These are phyloP conservation scores for Lentithecium fluviatile DNA, from an alignment of 495 filamentous ascomycete species.

Conservation along the genomic window DNA sequence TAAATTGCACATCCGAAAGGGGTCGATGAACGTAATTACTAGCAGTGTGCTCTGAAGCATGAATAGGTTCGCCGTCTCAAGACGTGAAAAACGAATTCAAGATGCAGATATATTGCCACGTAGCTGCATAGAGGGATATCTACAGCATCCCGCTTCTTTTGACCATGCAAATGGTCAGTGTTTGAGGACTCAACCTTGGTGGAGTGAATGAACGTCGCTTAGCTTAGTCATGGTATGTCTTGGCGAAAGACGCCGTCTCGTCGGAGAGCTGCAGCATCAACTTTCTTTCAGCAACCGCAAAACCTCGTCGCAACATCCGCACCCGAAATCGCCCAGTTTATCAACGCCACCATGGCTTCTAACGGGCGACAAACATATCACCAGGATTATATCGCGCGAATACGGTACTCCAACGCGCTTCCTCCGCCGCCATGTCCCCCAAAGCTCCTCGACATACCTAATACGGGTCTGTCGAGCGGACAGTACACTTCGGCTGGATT, in stretches of 20 bases:
- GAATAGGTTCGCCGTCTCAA: too few species aligned
- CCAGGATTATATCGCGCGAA: slow-evolving; percentile 94
- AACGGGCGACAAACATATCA: slow-evolving; percentile 51
- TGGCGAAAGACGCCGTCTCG: slow-evolving; percentile 1
- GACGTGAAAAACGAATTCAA: too few species aligned
- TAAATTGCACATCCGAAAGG: too few species aligned
- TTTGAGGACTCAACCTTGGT: too few species aligned
- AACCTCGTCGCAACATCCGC: background rate
- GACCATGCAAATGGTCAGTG: too few species aligned
- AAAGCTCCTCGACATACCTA: slow-evolving; percentile 94
- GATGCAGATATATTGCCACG: too few species aligned
- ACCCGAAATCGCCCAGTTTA: background rate
- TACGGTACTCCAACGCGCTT: slow-evolving; percentile 90
- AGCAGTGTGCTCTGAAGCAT: too few species aligned
- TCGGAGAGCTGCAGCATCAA: slow-evolving; percentile 2
- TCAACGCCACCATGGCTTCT: slow-evolving; percentile 16
- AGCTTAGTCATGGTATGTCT: background rate
- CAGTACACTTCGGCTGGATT: slow-evolving; percentile 86
- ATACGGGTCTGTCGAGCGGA: slow-evolving; percentile 74
- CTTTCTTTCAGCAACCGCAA: slow-evolving; percentile 4
- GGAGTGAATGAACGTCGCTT: background rate
- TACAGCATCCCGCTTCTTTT: too few species aligned
- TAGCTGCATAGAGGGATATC: too few species aligned
- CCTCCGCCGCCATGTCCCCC: slow-evolving; percentile 90
- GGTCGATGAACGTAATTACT: too few species aligned